A percentile compares a stretch with the other conserved stretches of the same genome.
phyloP scores from a whole-genome alignment of 768 basidiomycete species.

The Psilocybe sp. region DNA sequence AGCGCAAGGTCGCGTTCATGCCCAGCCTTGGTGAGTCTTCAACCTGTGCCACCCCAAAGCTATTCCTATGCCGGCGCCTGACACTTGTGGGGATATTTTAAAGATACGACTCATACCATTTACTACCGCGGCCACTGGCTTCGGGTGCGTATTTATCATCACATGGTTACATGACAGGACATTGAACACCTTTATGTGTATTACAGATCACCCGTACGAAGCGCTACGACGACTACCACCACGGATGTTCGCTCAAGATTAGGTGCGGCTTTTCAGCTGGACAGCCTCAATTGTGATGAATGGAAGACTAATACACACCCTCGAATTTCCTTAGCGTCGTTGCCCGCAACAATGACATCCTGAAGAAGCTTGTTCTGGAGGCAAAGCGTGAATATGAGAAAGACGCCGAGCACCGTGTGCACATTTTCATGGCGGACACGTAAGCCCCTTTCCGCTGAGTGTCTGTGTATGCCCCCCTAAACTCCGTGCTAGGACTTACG shows the following conservation, averaged over 20 bases:
- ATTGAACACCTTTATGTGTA: constrained; percentile 12
- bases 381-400: constrained; percentile 89
- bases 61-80: constrained; percentile 9
- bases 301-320: constrained; percentile 9
- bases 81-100: constrained; percentile 7
- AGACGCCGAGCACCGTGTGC: constrained; percentile 87
- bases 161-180: constrained; percentile 13
- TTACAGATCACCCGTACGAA: constrained; percentile 76
- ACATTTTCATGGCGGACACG: constrained; percentile 88
- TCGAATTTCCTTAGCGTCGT: constrained; percentile 55
- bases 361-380: constrained; percentile 83
- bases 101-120: constrained; percentile 86
- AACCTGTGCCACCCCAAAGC: constrained; percentile 6
- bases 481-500: constrained; percentile 49
- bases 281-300: not conserved
- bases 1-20: constrained; percentile 81
- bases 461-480: constrained; percentile 9
- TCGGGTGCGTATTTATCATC: constrained; percentile 40
- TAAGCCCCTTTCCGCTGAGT: constrained; percentile 37
- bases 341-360: constrained; percentile 82
- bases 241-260: constrained; percentile 73
- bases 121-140: constrained; percentile 91
- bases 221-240: constrained; percentile 73
- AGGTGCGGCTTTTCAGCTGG: constrained; percentile 41
- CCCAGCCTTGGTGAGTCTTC: constrained; percentile 65